Evolutionary conservation across 2,329 filamentous ascomycete species (phyloP).

Genomic region (Coleophoma eucalyptorum): DNA sequence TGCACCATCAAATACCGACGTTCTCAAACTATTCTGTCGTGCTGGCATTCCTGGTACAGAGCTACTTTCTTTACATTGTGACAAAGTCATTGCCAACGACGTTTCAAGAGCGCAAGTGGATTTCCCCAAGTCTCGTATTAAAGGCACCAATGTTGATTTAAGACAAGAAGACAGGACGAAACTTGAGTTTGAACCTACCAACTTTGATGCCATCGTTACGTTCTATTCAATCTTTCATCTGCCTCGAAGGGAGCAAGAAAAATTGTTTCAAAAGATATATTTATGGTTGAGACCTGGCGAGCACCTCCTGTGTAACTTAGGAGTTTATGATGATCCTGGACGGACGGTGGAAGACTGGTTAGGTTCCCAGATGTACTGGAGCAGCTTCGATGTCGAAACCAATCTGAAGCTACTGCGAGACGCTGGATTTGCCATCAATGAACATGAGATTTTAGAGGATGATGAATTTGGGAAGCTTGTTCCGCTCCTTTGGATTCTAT

Average conservation of each 20-base stretch:
- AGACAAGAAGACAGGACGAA: conserved; percentile 36
- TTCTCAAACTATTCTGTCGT: conserved; percentile 1
- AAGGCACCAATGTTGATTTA: conserved; percentile 9
- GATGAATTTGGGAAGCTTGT: conserved; percentile 10
- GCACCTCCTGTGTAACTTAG: conserved; percentile 33
- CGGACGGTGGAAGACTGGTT: conserved; percentile 11
- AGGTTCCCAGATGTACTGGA: conserved; percentile 13
- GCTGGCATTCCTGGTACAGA: conserved; percentile 2
- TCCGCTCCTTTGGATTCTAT: conserved; percentile 3
- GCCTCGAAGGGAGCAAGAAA: conserved; percentile 34
- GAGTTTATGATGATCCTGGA: conserved; percentile 17
- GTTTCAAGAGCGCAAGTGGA: conserved; percentile 4
- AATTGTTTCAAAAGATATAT: conserved; percentile 30
- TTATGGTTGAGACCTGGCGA: conserved; percentile 39
- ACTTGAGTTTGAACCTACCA: conserved; percentile 26
- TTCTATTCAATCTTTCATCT: conserved; percentile 43
- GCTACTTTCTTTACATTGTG: conserved; percentile 1
- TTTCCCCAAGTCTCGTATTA: conserved; percentile 2
- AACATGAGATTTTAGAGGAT: conserved; percentile 15
- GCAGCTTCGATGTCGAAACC: conserved; percentile 9
- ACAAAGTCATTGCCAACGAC: conserved; percentile 5
- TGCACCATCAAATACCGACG: conserved; percentile 1
- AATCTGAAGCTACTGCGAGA: conserved; percentile 16
- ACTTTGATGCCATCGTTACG: conserved; percentile 36
- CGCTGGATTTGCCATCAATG: conserved; percentile 22